Conservation (phyloP, 441 rosid genomes). For the Manihot esculenta region DNA sequence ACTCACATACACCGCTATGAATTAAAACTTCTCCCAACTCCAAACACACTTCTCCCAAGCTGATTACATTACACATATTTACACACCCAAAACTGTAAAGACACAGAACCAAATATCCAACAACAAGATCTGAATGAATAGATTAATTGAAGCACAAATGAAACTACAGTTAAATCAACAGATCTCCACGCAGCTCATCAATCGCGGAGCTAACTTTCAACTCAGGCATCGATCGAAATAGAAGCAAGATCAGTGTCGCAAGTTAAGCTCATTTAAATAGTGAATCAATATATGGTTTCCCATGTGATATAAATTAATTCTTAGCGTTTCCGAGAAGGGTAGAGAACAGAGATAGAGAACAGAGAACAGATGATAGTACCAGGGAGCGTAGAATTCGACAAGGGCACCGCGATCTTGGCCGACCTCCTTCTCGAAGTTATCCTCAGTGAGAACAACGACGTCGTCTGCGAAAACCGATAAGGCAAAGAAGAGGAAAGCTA, state of each 20-base stretch:
- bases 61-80: background rate
- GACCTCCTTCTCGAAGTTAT: slow-evolving; percentile 87
- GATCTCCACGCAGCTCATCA: background rate
- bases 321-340: background rate
- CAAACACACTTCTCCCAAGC: background rate
- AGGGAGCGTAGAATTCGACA: slow-evolving; percentile 99
- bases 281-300: background rate
- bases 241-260: too few species aligned
- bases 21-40: background rate
- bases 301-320: too few species aligned
- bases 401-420: slow-evolving; percentile 85
- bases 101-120: background rate
- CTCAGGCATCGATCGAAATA: background rate
- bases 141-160: background rate
- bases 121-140: background rate
- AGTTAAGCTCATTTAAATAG: background rate
- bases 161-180: background rate
- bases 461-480: slow-evolving; percentile 69
- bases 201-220: background rate
- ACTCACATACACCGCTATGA: background rate
- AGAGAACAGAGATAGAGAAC: background rate
- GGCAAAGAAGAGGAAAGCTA: slow-evolving; percentile 28
- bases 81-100: background rate
- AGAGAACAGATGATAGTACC: slow-evolving; percentile 51
- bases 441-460: slow-evolving; percentile 80